A percentile compares a stretch with the other conserved stretches of the same genome.
Conservation (phyloP, 2,329 filamentous ascomycete genomes). For the Fusarium cyanostomum region DNA sequence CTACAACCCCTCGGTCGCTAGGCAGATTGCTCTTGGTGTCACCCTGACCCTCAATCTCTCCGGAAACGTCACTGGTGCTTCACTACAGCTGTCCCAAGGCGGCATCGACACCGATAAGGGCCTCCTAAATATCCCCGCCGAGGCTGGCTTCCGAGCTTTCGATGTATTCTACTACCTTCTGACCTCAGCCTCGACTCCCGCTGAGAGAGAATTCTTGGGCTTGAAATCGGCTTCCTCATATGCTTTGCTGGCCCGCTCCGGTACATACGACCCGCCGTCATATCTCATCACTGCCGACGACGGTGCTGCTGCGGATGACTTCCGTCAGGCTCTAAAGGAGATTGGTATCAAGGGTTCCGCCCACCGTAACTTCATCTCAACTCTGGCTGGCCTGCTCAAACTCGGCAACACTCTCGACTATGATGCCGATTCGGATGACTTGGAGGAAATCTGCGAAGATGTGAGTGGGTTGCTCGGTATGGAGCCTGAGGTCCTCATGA, state of each 20-base stretch:
- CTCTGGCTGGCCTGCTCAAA: constrained; percentile 86
- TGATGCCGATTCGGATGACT: constrained; percentile 80
- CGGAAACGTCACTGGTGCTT: constrained; percentile 80
- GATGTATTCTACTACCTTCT: constrained; percentile 98
- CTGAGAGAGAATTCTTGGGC: constrained; percentile 88
- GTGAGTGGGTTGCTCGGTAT: constrained; percentile 86
- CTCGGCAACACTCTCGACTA: constrained; percentile 92
- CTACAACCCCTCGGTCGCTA: constrained; percentile 83
- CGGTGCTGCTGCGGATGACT: constrained; percentile 91
- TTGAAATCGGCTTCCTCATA: constrained; percentile 83
- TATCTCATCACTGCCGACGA: constrained; percentile 95
- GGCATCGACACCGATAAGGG: constrained; percentile 87
- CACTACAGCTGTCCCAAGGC: constrained; percentile 81
- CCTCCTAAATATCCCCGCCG: constrained; percentile 79
- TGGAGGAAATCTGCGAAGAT: constrained; percentile 91
- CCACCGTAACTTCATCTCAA: constrained; percentile 85
- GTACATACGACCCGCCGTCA: constrained; percentile 84
- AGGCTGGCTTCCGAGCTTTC: constrained; percentile 88
- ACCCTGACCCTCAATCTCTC: constrained; percentile 83
- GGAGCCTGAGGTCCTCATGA: constrained; percentile 82
- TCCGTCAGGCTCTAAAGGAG: constrained; percentile 83
- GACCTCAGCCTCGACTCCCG: constrained; percentile 86
- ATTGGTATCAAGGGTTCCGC: constrained; percentile 92
- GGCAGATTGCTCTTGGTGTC: constrained; percentile 82
- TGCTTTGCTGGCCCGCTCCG: constrained; percentile 80